Percentiles rank a stretch among this genome's conserved stretches.
phyloP scores from a whole-genome alignment of 352 stramenopile genomes.

The Phytopythium vexans region DNA sequence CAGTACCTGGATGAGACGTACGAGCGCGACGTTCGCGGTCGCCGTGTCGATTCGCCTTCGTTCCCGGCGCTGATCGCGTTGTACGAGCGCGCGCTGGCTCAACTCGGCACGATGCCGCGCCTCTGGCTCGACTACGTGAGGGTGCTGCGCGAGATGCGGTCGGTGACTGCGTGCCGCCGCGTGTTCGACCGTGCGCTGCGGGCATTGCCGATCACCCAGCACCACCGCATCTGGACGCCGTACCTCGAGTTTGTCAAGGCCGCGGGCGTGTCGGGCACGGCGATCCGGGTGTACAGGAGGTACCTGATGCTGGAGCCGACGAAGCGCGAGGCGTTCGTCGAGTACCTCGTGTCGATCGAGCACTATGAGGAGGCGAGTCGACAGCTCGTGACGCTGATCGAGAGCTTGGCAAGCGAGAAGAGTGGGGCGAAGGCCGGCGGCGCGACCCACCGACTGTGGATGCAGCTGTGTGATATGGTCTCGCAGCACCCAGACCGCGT shows the following conservation, averaged over 20 bases:
- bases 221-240: slow-evolving; percentile 94
- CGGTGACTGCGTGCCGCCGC: slow-evolving; percentile 76
- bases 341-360: slow-evolving; percentile 69
- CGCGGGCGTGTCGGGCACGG: slow-evolving; percentile 70
- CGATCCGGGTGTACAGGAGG: slow-evolving; percentile 81
- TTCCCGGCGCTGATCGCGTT: slow-evolving; percentile 41
- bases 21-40: slow-evolving; percentile 56
- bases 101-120: slow-evolving; percentile 95
- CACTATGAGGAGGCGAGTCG: slow-evolving; percentile 80
- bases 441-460: slow-evolving; percentile 95
- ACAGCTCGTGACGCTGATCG: slow-evolving; percentile 80
- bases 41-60: slow-evolving; percentile 47
- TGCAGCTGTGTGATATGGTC: slow-evolving; percentile 96
- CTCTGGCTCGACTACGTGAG: slow-evolving; percentile 94
- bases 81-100: slow-evolving; percentile 89
- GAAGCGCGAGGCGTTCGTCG: slow-evolving; percentile 69
- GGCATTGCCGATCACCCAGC: slow-evolving; percentile 97
- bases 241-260: slow-evolving; percentile 91
- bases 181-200: slow-evolving; percentile 95
- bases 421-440: slow-evolving; percentile 21
- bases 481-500: slow-evolving; percentile 92
- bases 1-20: slow-evolving; percentile 75
- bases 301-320: slow-evolving; percentile 86
- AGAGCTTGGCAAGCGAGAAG: slow-evolving; percentile 42
- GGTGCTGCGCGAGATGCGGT: slow-evolving; percentile 71